phyloP scores from a whole-genome alignment of 106 monocot species.

The Apostasia ramifera region DNA sequence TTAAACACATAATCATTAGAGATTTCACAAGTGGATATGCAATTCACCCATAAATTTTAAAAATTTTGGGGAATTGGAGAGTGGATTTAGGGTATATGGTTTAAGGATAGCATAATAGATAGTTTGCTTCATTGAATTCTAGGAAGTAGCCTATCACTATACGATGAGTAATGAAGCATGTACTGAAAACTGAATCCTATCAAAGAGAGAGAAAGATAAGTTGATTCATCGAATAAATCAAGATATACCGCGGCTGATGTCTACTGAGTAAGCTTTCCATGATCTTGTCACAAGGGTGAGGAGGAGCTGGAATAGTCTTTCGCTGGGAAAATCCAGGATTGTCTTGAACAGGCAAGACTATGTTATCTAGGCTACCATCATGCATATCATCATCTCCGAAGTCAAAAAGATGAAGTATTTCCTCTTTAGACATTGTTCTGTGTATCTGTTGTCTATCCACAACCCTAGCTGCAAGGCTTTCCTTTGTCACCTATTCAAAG shows the following conservation, averaged over 20 bases:
- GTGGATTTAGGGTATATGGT: too few relatives aligned
- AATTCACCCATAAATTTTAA: too few relatives aligned
- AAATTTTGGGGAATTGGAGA: too few relatives aligned
- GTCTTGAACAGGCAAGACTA: slow-evolving; percentile 11
- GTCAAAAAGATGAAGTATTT: slow-evolving; percentile 86
- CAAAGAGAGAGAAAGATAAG: neutral
- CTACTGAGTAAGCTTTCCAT: slow-evolving; percentile 62
- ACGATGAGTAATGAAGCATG: too few relatives aligned
- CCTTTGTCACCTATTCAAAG: slow-evolving; percentile 79
- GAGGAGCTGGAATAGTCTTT: neutral
- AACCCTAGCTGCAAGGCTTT: slow-evolving; percentile 96
- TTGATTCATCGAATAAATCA: neutral
- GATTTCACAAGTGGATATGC: too few relatives aligned
- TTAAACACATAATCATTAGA: too few relatives aligned
- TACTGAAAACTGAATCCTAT: too few relatives aligned
- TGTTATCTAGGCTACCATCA: slow-evolving; percentile 24
- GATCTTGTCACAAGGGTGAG: slow-evolving; percentile 47
- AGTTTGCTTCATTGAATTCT: too few relatives aligned
- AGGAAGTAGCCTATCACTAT: too few relatives aligned
- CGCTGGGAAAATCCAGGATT: slow-evolving; percentile 5
- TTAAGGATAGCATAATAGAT: too few relatives aligned
- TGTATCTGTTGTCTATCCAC: slow-evolving; percentile 89
- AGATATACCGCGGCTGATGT: slow-evolving; percentile 51
- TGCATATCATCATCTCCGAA: slow-evolving; percentile 73
- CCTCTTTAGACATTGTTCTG: slow-evolving; percentile 97